Conservation (phyloP, 768 basidiomycete species). For the Lactarius vividus region DNA sequence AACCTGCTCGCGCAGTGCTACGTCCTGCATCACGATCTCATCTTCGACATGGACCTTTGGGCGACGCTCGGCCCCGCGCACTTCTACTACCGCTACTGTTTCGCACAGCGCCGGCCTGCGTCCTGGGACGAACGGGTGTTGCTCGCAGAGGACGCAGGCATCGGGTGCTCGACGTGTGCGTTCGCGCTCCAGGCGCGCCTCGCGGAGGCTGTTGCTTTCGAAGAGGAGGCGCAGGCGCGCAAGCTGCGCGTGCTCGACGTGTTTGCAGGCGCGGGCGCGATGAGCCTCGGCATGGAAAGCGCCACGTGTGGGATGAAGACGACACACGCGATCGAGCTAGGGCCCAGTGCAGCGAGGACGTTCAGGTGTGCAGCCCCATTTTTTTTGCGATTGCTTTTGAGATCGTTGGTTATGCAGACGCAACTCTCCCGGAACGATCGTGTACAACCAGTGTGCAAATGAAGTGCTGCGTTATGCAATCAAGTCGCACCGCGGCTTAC, state of each 20-base stretch:
- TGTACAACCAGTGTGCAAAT: conserved; percentile 76
- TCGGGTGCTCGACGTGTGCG: conserved; percentile 48
- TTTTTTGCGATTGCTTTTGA: neutral
- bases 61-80: conserved; percentile 46
- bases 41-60: conserved; percentile 29
- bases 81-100: conserved; percentile 51
- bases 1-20: conserved; percentile 49
- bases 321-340: conserved; percentile 67
- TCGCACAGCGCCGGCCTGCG: conserved; percentile 33
- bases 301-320: conserved; percentile 51
- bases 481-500: conserved; percentile 43
- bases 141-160: conserved; percentile 38
- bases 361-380: conserved; percentile 44
- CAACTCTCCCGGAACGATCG: conserved; percentile 49
- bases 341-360: conserved; percentile 71
- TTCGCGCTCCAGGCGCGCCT: conserved; percentile 29
- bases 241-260: conserved; percentile 41
- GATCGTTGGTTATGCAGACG: conserved; percentile 36
- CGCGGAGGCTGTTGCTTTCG: conserved; percentile 31
- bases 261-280: conserved; percentile 54
- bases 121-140: conserved; percentile 38
- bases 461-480: conserved; percentile 55
- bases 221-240: conserved; percentile 29
- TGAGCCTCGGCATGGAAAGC: conserved; percentile 56
- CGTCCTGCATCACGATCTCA: conserved; percentile 41